Conservation (phyloP, 2,329 filamentous ascomycete genomes). For the Xylariaceae sp. region DNA sequence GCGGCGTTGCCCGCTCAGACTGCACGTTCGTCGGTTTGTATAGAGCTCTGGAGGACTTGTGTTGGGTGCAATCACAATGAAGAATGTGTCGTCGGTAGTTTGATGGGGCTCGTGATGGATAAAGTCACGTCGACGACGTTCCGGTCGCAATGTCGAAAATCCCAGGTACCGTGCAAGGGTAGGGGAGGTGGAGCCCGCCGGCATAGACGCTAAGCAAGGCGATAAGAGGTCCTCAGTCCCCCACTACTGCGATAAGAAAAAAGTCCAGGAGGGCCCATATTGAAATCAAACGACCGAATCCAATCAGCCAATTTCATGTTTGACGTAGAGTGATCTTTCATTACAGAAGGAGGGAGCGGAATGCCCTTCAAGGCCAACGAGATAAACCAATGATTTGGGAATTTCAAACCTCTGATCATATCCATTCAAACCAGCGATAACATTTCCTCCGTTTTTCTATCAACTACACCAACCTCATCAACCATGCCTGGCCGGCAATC, state of each 20-base stretch:
- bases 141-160: not conserved
- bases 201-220: not conserved
- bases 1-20: not conserved
- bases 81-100: too few species aligned
- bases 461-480: not conserved
- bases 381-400: too few species aligned
- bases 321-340: too few species aligned
- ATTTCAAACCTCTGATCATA: not conserved
- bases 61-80: too few species aligned
- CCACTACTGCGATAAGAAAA: constrained; percentile 23
- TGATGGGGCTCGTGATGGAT: too few species aligned
- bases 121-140: too few species aligned
- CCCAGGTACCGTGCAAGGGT: too few species aligned
- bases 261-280: constrained; percentile 16
- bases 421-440: not conserved
- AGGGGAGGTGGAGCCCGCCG: not conserved
- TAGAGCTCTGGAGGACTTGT: too few species aligned
- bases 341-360: not conserved
- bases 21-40: not conserved
- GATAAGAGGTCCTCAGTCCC: constrained; percentile 13
- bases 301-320: not conserved
- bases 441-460: too few species aligned
- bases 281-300: not conserved
- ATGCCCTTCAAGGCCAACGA: not conserved
- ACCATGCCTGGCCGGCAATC: constrained; percentile 57